A percentile compares a stretch with the other conserved stretches of the same genome.
These are phyloP conservation scores for Lasiosphaeria miniovina DNA, from an alignment of 495 filamentous ascomycete genomes.

Conservation along the genomic window DNA sequence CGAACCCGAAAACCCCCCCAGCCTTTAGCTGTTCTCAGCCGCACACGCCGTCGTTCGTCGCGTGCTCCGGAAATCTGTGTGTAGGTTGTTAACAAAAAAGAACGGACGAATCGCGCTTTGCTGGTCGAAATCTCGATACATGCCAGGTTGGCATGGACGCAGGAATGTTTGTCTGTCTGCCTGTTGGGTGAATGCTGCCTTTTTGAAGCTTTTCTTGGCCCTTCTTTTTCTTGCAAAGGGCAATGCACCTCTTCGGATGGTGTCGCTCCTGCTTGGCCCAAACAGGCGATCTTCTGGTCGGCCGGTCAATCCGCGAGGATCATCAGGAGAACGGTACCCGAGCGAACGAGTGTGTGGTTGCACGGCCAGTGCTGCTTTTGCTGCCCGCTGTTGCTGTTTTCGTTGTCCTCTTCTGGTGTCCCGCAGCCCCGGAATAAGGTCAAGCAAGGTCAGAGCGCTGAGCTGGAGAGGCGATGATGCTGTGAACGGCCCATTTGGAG, in stretches of 20 bases:
- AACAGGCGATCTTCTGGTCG: background rate
- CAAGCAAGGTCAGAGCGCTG: background rate
- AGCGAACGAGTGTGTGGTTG: background rate
- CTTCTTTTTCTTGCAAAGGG: background rate
- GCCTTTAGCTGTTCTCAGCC: background rate
- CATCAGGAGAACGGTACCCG: background rate
- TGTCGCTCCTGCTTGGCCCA: constrained; percentile 1
- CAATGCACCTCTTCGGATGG: background rate
- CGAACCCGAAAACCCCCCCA: background rate
- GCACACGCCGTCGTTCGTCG: background rate
- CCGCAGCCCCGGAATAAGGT: background rate
- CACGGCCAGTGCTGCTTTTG: background rate
- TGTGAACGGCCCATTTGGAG: background rate
- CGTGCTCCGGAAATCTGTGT: background rate
- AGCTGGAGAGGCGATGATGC: background rate
- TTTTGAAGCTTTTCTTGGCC: background rate
- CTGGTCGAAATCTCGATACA: background rate
- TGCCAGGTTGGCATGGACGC: background rate
- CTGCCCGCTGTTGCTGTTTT: background rate
- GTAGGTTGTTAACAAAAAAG: background rate
- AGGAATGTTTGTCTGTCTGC: background rate
- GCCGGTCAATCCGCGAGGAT: background rate
- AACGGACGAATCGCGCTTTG: background rate
- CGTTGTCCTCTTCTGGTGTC: background rate
- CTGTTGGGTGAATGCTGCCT: background rate